These are phyloP conservation scores for Sicyos edulis DNA, from an alignment of 306 rosid species.

Conservation along the genomic window DNA sequence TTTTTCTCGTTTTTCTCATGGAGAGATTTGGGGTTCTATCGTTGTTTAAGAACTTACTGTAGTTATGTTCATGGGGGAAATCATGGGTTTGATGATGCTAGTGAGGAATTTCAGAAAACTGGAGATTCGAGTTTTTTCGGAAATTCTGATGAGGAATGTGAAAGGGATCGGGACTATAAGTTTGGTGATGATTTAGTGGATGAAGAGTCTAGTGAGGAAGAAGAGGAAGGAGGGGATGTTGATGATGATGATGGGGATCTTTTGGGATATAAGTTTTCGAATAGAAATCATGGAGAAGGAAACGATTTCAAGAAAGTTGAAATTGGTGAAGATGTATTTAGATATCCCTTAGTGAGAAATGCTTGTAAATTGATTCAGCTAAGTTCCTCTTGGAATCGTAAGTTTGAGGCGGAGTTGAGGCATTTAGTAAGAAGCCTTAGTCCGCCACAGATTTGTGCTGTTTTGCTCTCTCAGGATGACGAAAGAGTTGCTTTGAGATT, in stretches of 20 bases:
- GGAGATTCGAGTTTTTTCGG: constrained; percentile 30
- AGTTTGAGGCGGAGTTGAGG: constrained; percentile 55
- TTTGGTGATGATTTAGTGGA: constrained; percentile 23
- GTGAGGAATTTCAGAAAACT: constrained; percentile 26
- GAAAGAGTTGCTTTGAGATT: constrained; percentile 69
- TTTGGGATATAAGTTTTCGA: constrained; percentile 30
- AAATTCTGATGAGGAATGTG: constrained; percentile 21
- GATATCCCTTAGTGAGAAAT: constrained; percentile 71
- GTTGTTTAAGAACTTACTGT: constrained; percentile 26
- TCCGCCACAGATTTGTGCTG: constrained; percentile 71
- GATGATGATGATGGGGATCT: constrained; percentile 31
- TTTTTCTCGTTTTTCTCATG: constrained; percentile 34
- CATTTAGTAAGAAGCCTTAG: constrained; percentile 66
- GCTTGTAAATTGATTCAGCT: constrained; percentile 53
- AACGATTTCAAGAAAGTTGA: constrained; percentile 41
- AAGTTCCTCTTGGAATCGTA: constrained; percentile 65
- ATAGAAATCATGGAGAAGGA: constrained; percentile 20
- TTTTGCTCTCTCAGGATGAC: constrained; percentile 60
- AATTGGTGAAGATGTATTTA: constrained; percentile 43
- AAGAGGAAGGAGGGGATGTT: constrained; percentile 29
- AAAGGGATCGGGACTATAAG: constrained; percentile 13
- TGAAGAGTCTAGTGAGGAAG: constrained; percentile 27
- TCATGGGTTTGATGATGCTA: constrained; percentile 18
- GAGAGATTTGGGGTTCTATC: constrained; percentile 21
- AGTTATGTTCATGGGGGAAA: constrained; percentile 23